Conservation (phyloP, 345 rosid genomes). For the Excoecaria cochinchinensis region DNA sequence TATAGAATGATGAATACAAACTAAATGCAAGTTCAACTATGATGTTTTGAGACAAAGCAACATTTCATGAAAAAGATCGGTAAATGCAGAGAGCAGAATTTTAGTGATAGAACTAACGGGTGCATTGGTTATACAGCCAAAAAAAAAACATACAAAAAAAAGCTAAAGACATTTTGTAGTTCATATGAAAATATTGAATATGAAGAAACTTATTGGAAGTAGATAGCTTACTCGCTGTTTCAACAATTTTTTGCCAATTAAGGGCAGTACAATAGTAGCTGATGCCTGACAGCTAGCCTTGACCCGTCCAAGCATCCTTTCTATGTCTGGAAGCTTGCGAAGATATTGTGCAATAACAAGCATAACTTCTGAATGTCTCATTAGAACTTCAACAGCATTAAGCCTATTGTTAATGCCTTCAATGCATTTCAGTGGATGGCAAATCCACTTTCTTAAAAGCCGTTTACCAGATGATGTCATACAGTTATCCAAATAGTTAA, state of each 20-base stretch:
- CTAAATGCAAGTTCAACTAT: background rate
- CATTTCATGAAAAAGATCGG: background rate
- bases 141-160: background rate
- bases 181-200: background rate
- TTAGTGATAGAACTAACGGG: background rate
- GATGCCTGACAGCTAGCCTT: conserved; percentile 70
- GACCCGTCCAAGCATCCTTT: conserved; percentile 78
- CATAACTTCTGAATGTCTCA: conserved; percentile 48
- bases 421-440: conserved; percentile 86
- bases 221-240: conserved; percentile 60
- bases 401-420: conserved; percentile 73
- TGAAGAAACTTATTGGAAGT: background rate
- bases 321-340: conserved; percentile 77
- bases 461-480: conserved; percentile 79
- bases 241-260: conserved; percentile 67
- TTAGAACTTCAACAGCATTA: conserved; percentile 60
- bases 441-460: conserved; percentile 87
- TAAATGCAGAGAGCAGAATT: too few species aligned
- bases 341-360: conserved; percentile 57
- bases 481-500: conserved; percentile 80
- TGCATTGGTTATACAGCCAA: background rate
- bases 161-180: background rate
- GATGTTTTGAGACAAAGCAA: background rate
- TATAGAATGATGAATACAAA: background rate
- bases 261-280: conserved; percentile 56